Base-by-base conservation (phyloP, 1,284 basidiomycete genomes). In the Naganishia cerealis region DNA sequence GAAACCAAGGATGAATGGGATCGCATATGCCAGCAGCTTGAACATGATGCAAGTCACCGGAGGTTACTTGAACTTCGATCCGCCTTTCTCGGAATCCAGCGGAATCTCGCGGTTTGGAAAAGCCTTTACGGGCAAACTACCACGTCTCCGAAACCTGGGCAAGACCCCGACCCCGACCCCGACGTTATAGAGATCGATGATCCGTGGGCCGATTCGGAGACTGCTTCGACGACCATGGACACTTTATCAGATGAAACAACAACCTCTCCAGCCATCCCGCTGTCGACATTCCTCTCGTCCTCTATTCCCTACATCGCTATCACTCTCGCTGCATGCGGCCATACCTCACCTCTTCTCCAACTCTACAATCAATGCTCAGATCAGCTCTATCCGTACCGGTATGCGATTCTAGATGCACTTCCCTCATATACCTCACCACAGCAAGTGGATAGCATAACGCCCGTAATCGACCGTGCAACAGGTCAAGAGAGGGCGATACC, bases 121-220 rank as follows among this genome's bases (percentile, higher is more conserved):
- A 48, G 48, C 6, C 54, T 70, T 12, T 65, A 56, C 21, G 57
- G 53, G 3, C 36, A 9, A n/a, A 39, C 61, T 18, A n/a, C 42
- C 48, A 36, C 7, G 54, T 50, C 56, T 12, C 50, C 67, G 50
- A 54, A 39, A 55, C 26, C 33, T 6, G 18, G 13, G 21, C 4
- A 50, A 21, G 21, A 21, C 2, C 21, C 52, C 38, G 61, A 63
- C 2, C 21, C 52, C 38, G 61, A 63, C 33, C 38, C 54, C 24
- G 53, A 69, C n/a, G 38, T 66, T 26, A 70, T 77, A 33, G 90
- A 81, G 13, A 57, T 76, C 38, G 80, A 92, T 74, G 90, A 93
- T 78, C 90, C 91, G 12, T 93, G 90, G 90, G 87, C 82, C 33
- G 86, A 88, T 86, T 86, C 81, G 24, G 86, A 88, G 50, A 81